Evolutionary conservation across 116 monocot species (phyloP).

Genomic region (Papilionanthe hybrid): DNA sequence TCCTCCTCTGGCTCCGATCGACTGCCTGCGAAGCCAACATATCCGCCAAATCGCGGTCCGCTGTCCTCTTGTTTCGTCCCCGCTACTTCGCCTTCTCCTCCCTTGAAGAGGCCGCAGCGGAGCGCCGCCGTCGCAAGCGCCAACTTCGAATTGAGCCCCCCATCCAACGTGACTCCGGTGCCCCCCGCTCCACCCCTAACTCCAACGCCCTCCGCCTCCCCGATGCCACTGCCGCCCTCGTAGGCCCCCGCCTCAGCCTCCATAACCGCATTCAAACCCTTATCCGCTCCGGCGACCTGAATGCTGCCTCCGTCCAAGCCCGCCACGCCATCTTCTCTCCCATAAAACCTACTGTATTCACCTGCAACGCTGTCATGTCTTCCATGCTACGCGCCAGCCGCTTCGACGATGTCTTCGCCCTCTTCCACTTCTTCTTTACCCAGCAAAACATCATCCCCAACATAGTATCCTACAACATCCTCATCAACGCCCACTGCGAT

Average conservation of each 20-base stretch:
- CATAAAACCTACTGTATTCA: conserved; percentile 29
- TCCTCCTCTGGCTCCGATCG: conserved; percentile 5
- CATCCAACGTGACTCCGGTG: conserved; percentile 1
- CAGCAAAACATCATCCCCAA: conserved; percentile 18
- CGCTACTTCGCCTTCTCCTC: conserved; percentile 12
- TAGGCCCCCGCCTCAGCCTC: conserved; percentile 84
- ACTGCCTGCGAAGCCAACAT: neutral
- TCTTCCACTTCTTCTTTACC: conserved; percentile 14
- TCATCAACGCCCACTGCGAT: conserved; percentile 17
- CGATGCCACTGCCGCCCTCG: conserved; percentile 79
- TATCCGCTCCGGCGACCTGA: conserved; percentile 72
- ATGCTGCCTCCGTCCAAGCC: conserved; percentile 53
- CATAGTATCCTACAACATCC: conserved; percentile 24
- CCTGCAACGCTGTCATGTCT: conserved; percentile 54
- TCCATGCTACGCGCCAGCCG: conserved; percentile 21
- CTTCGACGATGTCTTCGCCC: conserved; percentile 10
- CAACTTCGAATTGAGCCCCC: conserved; percentile 23
- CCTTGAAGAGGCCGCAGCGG: conserved; percentile 18
- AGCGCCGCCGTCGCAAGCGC: conserved; percentile 29
- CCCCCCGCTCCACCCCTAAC: conserved; percentile 5
- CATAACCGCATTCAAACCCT: conserved; percentile 83
- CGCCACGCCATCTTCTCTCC: conserved; percentile 26
- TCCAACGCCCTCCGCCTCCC: conserved; percentile 25
- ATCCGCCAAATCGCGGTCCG: neutral
- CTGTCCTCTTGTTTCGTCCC: neutral